These are phyloP conservation scores for Rhododendron simsii DNA, from an alignment of 148 eudicot species.

Conservation along the genomic window DNA sequence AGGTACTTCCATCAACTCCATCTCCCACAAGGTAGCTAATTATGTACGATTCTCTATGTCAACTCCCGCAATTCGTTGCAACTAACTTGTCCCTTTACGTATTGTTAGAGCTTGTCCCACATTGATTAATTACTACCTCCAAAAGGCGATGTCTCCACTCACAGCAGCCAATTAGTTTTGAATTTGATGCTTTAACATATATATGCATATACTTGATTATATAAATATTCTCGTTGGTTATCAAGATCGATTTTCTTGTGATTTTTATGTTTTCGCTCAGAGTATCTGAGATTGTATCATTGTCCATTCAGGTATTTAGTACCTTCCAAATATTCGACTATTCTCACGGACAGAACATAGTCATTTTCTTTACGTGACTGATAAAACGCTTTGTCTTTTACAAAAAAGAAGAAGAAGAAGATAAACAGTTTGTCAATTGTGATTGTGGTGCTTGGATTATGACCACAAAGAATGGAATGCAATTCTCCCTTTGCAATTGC, in stretches of 20 bases:
- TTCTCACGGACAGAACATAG: neutral
- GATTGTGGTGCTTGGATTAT: neutral
- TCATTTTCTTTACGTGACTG: neutral
- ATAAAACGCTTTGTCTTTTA: neutral
- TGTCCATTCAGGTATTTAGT: neutral
- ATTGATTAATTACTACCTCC: neutral
- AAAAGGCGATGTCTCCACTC: neutral
- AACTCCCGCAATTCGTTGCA: neutral
- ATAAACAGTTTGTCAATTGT: neutral
- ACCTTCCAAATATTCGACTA: neutral
- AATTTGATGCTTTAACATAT: neutral
- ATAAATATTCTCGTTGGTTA: neutral
- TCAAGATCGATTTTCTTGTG: neutral
- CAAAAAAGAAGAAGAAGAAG: too few species aligned
- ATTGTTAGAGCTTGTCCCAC: neutral
- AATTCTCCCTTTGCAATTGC: neutral
- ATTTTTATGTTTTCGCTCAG: neutral
- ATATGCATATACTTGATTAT: neutral
- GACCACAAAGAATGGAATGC: neutral
- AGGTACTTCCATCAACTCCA: conserved; percentile 41
- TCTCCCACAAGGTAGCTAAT: neutral
- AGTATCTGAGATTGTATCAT: neutral
- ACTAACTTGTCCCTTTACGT: neutral
- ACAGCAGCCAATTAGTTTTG: neutral
- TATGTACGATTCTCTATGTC: neutral